Evolutionary conservation across 2,329 filamentous ascomycete species (phyloP).

Genomic region (Claviceps arundinis): DNA sequence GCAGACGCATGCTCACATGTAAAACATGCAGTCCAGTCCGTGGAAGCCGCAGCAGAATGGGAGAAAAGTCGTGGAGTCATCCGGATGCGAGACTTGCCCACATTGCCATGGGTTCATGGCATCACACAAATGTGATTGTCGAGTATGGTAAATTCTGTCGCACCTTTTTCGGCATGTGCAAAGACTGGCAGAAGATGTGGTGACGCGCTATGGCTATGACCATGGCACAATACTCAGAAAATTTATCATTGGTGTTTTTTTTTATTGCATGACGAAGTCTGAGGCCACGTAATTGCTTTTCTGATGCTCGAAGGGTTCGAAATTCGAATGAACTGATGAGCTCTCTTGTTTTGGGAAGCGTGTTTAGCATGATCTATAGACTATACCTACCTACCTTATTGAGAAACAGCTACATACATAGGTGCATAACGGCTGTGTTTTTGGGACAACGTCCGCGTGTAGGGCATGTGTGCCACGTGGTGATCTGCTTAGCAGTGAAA

Average conservation of each 20-base stretch:
- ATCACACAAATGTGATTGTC: constrained; percentile 8
- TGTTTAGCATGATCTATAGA: too few relatives aligned
- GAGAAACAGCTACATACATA: too few relatives aligned
- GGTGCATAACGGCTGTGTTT: too few relatives aligned
- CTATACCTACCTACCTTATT: too few relatives aligned
- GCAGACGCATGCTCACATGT: neutral
- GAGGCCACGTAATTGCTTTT: too few relatives aligned
- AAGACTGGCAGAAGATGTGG: constrained; percentile 10
- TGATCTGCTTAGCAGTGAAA: too few relatives aligned
- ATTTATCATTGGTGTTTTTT: neutral
- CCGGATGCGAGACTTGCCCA: constrained; percentile 10
- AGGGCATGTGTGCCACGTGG: too few relatives aligned
- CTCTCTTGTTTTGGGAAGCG: too few relatives aligned
- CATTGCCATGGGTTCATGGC: constrained; percentile 11
- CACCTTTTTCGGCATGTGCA: constrained; percentile 9
- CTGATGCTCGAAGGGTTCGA: too few relatives aligned
- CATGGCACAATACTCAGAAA: too few relatives aligned
- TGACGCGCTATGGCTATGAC: neutral
- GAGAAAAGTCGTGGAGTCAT: constrained; percentile 9
- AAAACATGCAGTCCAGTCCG: constrained; percentile 6
- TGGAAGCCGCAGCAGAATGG: constrained; percentile 9
- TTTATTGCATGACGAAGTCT: neutral
- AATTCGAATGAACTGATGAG: too few relatives aligned
- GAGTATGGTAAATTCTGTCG: constrained; percentile 12
- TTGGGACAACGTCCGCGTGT: too few relatives aligned